Percentiles rank a stretch among this genome's conserved stretches.
Evolutionary conservation across 73 alveolate genomes (phyloP).

Genomic region (Tetrahymena elliotti): DNA sequence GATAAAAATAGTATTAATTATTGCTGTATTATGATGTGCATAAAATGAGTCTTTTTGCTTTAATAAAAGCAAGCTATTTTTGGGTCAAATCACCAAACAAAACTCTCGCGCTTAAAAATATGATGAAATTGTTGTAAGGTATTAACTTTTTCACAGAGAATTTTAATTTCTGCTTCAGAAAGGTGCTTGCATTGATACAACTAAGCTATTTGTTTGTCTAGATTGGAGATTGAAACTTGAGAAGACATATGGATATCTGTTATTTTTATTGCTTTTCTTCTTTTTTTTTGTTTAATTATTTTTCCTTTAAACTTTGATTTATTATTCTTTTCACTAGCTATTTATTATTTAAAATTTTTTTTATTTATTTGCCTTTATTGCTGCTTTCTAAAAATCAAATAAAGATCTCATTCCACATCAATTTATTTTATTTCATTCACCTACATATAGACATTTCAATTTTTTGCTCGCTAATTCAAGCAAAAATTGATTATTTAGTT

Average conservation of each 20-base stretch:
- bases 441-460: not conserved
- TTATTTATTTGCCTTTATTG: not conserved
- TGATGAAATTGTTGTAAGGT: slow-evolving; percentile 6
- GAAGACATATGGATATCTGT: not conserved
- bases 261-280: not conserved
- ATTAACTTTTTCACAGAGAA: slow-evolving; percentile 71
- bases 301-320: not conserved
- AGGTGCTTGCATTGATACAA: slow-evolving; percentile 52
- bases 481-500: not conserved
- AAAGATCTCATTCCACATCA: not conserved
- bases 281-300: not conserved
- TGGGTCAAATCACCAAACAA: not conserved
- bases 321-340: not conserved
- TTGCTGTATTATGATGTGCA: not conserved
- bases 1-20: not conserved
- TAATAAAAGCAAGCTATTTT: not conserved
- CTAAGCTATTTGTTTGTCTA: not conserved
- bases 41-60: not conserved
- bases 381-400: not conserved
- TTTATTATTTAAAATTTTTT: not conserved
- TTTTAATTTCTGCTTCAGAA: slow-evolving; percentile 72
- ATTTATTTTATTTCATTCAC: not conserved
- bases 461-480: not conserved
- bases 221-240: not conserved
- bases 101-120: not conserved